Evolutionary conservation across 768 basidiomycete species (phyloP).

Genomic region (Cyclocybe aegerita): DNA sequence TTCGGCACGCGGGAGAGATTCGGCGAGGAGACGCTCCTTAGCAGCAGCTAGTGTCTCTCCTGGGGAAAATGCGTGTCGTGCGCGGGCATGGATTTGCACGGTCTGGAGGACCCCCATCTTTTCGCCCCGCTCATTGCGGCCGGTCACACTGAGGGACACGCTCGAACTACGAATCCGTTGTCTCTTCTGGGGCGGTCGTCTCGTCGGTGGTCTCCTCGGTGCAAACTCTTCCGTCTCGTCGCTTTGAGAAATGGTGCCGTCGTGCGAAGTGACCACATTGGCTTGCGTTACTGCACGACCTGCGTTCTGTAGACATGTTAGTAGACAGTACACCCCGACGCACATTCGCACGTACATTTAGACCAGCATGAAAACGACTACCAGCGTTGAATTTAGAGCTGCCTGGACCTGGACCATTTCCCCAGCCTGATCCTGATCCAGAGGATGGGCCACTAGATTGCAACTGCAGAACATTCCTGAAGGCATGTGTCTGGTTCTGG

Average conservation of each 20-base stretch:
- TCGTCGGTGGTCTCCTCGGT: constrained; percentile 24
- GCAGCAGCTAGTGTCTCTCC: constrained; percentile 20
- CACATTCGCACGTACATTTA: constrained; percentile 43
- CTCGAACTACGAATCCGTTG: constrained; percentile 60
- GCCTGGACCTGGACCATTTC: constrained; percentile 64
- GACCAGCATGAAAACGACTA: constrained; percentile 67
- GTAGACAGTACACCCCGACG: neutral
- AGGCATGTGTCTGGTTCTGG: constrained; percentile 68
- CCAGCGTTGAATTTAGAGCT: constrained; percentile 73
- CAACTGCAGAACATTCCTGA: constrained; percentile 76
- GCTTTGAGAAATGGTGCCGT: constrained; percentile 41
- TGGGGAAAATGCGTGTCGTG: constrained; percentile 55
- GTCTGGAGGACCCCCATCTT: constrained; percentile 60
- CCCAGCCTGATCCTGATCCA: constrained; percentile 43
- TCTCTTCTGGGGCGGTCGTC: constrained; percentile 26
- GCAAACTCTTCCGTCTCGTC: constrained; percentile 62
- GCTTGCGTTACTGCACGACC: constrained; percentile 75
- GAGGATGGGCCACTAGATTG: constrained; percentile 52
- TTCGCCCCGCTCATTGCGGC: constrained; percentile 37
- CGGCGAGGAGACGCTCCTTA: constrained; percentile 17
- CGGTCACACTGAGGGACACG: constrained; percentile 47
- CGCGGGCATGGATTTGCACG: constrained; percentile 62
- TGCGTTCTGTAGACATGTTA: constrained; percentile 45
- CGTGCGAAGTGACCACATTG: constrained; percentile 57
- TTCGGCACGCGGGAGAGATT: constrained; percentile 9